Base-by-base conservation (phyloP, 805 yeast genomes). In the Myxozyma sirexii region DNA sequence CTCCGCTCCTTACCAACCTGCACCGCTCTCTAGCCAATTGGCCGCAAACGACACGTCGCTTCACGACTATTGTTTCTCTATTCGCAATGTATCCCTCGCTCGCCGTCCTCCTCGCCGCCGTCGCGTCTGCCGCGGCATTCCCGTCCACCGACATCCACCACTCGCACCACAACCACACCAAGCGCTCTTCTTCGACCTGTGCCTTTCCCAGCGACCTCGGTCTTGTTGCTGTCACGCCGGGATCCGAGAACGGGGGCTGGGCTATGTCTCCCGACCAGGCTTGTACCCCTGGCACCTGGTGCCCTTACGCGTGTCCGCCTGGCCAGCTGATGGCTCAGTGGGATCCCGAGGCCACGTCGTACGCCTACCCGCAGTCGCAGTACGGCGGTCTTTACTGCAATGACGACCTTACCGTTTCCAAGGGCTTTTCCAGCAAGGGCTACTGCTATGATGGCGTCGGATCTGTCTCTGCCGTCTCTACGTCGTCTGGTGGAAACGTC, bases 241-340 rank as follows among this genome's bases (percentile, higher is more conserved):
- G 72, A 37, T 81, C 84, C 29, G 66, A 72, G 17, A 87, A 87
- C 68, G 91, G 80, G 51, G 97, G 97, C 24, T 91, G 96, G 96
- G 97, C 96, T 51, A 79, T 88, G 82, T 82, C 85, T 66, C 84
- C 83, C 52, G 94, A 88, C 72, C 87, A 85, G 68, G 68, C 78
- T 38, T 90, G 97, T 74, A 72, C 84, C 3, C 78, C 86, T 26
- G 96, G 94, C n/a, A 75, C 79, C 31, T 91, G 85, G 82, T 90
- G 97, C 74, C 97, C 96, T 31, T 91, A 87, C 73, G 97, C 97
- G 17, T 90, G 97, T 72, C 84, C 90, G 17, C 88, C 96, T 42
- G 97, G 97, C 59, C 83, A 88, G 72, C 73, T 90, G 56, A 85
- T 87, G 86, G 88, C 85, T 31, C 97, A 90, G 74, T 90, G 96